A percentile compares a stretch with the other conserved stretches of the same genome.
phyloP scores from a whole-genome alignment of 495 filamentous ascomycete species.

The Penicillium diatomitis region DNA sequence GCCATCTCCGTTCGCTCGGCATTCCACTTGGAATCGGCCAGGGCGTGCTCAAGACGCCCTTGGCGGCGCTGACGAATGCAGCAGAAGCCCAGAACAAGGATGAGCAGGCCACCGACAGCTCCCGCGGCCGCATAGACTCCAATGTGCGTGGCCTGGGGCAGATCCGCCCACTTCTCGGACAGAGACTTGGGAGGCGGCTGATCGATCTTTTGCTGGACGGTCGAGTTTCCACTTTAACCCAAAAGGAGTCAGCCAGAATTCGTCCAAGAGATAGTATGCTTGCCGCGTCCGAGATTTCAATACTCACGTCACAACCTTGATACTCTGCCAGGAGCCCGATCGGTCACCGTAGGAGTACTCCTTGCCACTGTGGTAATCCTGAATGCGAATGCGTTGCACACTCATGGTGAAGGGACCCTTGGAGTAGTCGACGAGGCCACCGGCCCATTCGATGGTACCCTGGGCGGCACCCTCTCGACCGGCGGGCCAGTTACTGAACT shows the following conservation, averaged over 20 bases:
- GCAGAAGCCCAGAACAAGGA: constrained; percentile 44
- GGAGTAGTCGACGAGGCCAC: constrained; percentile 55
- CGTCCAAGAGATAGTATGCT: no score
- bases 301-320: constrained; percentile 44
- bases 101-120: constrained; percentile 40
- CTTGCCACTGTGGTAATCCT: constrained; percentile 30
- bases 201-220: constrained; percentile 25
- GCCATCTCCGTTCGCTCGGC: constrained; percentile 57
- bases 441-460: constrained; percentile 31
- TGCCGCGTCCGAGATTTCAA: no score
- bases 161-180: constrained; percentile 49
- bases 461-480: constrained; percentile 54
- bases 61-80: constrained; percentile 58
- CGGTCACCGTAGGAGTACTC: constrained; percentile 31
- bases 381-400: constrained; percentile 38
- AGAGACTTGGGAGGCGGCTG: constrained; percentile 31
- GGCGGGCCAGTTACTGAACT: constrained; percentile 73
- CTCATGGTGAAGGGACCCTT: constrained; percentile 64
- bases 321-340: constrained; percentile 26
- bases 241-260: neutral
- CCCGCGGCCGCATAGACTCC: constrained; percentile 48
- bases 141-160: constrained; percentile 44
- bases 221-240: constrained; percentile 47
- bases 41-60: constrained; percentile 53
- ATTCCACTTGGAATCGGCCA: constrained; percentile 45